Base-by-base conservation (phyloP, 2,329 filamentous ascomycete genomes). In the Cordyceps cateniannulata region DNA sequence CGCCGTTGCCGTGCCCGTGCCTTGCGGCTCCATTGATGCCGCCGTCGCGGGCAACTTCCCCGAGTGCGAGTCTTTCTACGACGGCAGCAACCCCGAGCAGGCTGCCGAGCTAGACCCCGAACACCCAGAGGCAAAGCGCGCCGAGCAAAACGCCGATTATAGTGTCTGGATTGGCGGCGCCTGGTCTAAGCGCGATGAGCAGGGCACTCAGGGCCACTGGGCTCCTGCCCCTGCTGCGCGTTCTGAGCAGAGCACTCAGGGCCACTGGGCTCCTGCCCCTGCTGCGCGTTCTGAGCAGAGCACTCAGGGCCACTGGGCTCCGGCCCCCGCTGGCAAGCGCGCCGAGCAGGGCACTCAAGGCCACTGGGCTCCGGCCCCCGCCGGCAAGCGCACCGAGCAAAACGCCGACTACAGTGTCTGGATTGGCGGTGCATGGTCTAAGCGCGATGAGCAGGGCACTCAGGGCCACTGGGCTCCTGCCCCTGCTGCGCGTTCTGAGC, bases 31-130 rank as follows among this genome's bases (percentile, higher is more conserved):
- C 29, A n/a, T 60, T 22, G 50, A 45, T 14, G 58, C 40, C n/a
- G 58, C 55, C 24, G 58, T 60, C 20, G 42, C 25, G 16, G 50
- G 58, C 40, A 60, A 48, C 25, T 60, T 32, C 3, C 58, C 58
- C 16, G 40, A 44, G 25, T 60, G 58, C 50, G 50, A 40, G 18
- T 48, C 49, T 3, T 60, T 32, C 50, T 60, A 53, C 27, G 50
- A 60, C 50, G 25, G 25, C 42, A 38, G 27, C 29, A 54, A 38
- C 10, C 16, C 29, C 5, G 40, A 48, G 20, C 58, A 60, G 58
- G 48, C 18, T 16, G 49, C 22, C 49, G 18, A 45, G 5, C 2
- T 60, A 6, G 49, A 52, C 22, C 5, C 42, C 2, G 22, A 47
- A 1, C 40, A 54, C 22, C 50, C 58, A 1, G 22, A 48, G 1